These are phyloP conservation scores for Zygoascus tannicola DNA, from an alignment of 805 yeast genomes.

Conservation along the genomic window DNA sequence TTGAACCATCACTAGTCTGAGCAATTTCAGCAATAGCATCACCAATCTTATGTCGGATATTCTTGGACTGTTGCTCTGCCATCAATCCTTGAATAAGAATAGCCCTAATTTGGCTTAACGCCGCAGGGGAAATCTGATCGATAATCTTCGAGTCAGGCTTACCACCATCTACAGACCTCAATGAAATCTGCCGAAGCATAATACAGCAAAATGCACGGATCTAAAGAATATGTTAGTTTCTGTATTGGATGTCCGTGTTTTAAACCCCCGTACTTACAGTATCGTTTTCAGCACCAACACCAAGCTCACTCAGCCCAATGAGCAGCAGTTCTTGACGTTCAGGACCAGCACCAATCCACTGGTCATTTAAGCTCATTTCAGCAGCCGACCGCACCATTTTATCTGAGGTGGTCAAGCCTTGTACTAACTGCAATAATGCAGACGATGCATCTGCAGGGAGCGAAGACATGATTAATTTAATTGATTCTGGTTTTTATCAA, in stretches of 20 bases:
- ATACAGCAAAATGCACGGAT: slow-evolving; percentile 69
- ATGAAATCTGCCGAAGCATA: slow-evolving; percentile 71
- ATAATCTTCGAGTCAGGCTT: slow-evolving; percentile 69
- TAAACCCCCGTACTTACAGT: slow-evolving; percentile 2
- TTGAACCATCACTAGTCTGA: slow-evolving; percentile 30
- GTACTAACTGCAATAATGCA: slow-evolving; percentile 47
- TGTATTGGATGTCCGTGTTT: background rate
- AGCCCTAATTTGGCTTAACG: slow-evolving; percentile 52
- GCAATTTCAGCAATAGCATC: slow-evolving; percentile 94
- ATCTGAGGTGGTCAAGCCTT: slow-evolving; percentile 70
- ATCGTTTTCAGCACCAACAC: slow-evolving; percentile 45
- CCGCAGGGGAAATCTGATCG: slow-evolving; percentile 54
- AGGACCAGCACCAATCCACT: slow-evolving; percentile 51
- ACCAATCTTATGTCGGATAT: slow-evolving; percentile 81
- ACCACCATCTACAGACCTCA: slow-evolving; percentile 33
- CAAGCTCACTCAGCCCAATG: slow-evolving; percentile 72
- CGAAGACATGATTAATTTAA: slow-evolving; percentile 18
- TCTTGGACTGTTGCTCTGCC: slow-evolving; percentile 52
- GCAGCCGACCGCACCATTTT: slow-evolving; percentile 69
- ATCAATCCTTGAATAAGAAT: slow-evolving; percentile 64
- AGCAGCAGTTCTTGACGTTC: slow-evolving; percentile 62
- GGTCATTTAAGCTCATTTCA: slow-evolving; percentile 58
- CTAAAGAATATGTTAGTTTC: no score
- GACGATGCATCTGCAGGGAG: slow-evolving; percentile 53
- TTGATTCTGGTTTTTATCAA: background rate